These are phyloP conservation scores for Marasmius tenuissimus DNA, from an alignment of 1,284 basidiomycete genomes.

Conservation along the genomic window DNA sequence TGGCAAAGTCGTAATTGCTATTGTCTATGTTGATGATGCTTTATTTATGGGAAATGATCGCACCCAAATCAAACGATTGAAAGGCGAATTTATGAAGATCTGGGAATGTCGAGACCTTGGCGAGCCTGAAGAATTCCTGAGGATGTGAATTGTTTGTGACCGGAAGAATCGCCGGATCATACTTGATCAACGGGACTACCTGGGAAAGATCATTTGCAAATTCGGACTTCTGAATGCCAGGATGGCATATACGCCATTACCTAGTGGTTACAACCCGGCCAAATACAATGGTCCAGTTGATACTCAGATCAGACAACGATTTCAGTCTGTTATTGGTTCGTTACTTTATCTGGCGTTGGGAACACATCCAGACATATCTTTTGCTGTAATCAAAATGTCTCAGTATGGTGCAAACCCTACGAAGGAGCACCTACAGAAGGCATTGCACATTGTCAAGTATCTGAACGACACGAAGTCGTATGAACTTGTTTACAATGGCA, in stretches of 20 bases:
- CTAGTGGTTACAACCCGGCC: slow-evolving; percentile 3
- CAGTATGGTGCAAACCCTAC: not conserved
- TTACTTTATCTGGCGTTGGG: not conserved
- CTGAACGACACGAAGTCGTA: not conserved
- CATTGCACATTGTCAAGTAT: not conserved
- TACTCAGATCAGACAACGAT: not conserved
- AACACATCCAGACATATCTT: not conserved
- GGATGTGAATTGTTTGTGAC: slow-evolving; percentile 18
- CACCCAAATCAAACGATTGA: slow-evolving; percentile 7
- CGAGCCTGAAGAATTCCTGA: slow-evolving; percentile 19
- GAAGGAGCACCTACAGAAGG: not conserved
- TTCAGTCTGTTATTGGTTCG: slow-evolving; percentile 3
- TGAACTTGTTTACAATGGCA: slow-evolving; percentile 20
- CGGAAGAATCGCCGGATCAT: not conserved
- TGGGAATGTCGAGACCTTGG: slow-evolving; percentile 27
- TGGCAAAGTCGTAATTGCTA: not conserved
- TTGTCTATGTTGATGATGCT: slow-evolving; percentile 18
- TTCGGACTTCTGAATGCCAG: slow-evolving; percentile 8
- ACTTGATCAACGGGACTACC: slow-evolving; percentile 9
- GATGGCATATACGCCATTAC: slow-evolving; percentile 7
- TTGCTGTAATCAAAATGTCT: not conserved
- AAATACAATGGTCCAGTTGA: slow-evolving; percentile 1
- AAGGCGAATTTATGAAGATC: slow-evolving; percentile 18
- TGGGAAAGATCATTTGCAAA: slow-evolving; percentile 6
- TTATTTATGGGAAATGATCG: slow-evolving; percentile 16